phyloP scores from a whole-genome alignment of 768 basidiomycete genomes.

The Panus rudis region DNA sequence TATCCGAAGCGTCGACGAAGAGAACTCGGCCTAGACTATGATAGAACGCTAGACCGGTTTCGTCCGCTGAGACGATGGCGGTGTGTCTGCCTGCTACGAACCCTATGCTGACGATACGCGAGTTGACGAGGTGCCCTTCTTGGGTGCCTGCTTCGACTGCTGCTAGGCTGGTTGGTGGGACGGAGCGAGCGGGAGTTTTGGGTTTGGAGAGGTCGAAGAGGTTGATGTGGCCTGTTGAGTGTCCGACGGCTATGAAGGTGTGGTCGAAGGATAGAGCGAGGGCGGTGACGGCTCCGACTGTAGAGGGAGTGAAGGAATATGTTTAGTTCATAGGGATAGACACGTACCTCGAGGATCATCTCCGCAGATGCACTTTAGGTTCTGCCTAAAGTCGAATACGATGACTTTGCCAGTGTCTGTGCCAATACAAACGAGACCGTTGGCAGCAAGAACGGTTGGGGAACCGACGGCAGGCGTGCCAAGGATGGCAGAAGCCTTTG shows the following conservation, averaged over 20 bases:
- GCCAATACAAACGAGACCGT: slow-evolving; percentile 86
- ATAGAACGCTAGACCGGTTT: slow-evolving; percentile 88
- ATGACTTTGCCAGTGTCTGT: slow-evolving; percentile 71
- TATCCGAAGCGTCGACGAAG: slow-evolving; percentile 92
- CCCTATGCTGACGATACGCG: slow-evolving; percentile 71
- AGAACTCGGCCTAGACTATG: slow-evolving; percentile 91
- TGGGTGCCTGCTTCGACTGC: slow-evolving; percentile 71
- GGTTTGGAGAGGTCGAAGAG: slow-evolving; percentile 77
- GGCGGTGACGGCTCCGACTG: slow-evolving; percentile 75
- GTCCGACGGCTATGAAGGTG: slow-evolving; percentile 87
- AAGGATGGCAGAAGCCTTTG: slow-evolving; percentile 55
- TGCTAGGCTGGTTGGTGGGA: slow-evolving; percentile 60
- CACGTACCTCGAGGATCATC: slow-evolving; percentile 54
- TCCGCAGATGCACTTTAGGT: slow-evolving; percentile 73
- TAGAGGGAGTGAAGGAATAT: slow-evolving; percentile 8
- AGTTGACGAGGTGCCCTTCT: slow-evolving; percentile 79
- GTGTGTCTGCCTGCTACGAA: slow-evolving; percentile 93
- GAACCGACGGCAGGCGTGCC: slow-evolving; percentile 51
- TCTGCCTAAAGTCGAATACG: slow-evolving; percentile 90
- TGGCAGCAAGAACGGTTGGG: slow-evolving; percentile 79
- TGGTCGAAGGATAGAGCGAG: slow-evolving; percentile 89
- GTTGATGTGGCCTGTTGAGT: slow-evolving; percentile 76
- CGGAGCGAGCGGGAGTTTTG: slow-evolving; percentile 57
- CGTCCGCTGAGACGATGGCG: slow-evolving; percentile 85
- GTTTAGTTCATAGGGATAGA: background rate